These are phyloP conservation scores for Acaromyces ingoldii DNA, from an alignment of 1,284 basidiomycete genomes.

Conservation along the genomic window DNA sequence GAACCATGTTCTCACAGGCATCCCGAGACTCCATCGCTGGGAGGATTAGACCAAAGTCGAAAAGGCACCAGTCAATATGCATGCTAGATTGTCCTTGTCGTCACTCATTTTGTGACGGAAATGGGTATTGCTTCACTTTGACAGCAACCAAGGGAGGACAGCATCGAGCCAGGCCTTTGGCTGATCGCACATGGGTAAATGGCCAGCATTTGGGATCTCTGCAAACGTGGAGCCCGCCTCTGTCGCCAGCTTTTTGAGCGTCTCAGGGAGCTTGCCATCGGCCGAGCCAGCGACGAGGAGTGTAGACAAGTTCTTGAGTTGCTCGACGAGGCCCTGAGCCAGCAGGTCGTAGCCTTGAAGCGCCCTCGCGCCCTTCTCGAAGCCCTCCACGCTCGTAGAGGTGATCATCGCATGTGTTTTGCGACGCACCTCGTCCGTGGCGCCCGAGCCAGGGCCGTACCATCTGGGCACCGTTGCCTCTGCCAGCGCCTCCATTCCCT, in stretches of 20 bases:
- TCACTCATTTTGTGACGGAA: no score
- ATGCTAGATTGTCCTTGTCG: no score
- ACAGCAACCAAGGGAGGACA: conserved; percentile 31
- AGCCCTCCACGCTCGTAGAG: conserved; percentile 51
- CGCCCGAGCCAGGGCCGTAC: conserved; percentile 48
- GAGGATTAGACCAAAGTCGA: no score
- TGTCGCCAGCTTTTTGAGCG: conserved; percentile 43
- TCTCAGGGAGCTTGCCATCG: conserved; percentile 53
- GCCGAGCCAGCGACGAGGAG: conserved; percentile 53
- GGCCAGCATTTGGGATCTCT: conserved; percentile 49
- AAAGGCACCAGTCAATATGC: no score
- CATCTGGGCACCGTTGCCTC: conserved; percentile 53
- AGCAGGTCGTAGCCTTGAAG: conserved; percentile 53
- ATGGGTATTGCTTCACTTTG: no score
- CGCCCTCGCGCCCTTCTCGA: conserved; percentile 51
- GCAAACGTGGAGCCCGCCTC: conserved; percentile 45
- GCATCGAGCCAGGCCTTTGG: conserved; percentile 34
- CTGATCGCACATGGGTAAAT: conserved; percentile 54
- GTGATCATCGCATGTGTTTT: conserved; percentile 40
- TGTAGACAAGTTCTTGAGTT: conserved; percentile 28
- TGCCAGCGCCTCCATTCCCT: conserved; percentile 50
- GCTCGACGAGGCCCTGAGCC: conserved; percentile 42
- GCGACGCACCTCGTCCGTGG: conserved; percentile 27
- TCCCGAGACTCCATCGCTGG: no score
- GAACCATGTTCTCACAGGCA: no score